phyloP scores from a whole-genome alignment of 768 basidiomycete genomes.

The Macrolepiota dolichaula region DNA sequence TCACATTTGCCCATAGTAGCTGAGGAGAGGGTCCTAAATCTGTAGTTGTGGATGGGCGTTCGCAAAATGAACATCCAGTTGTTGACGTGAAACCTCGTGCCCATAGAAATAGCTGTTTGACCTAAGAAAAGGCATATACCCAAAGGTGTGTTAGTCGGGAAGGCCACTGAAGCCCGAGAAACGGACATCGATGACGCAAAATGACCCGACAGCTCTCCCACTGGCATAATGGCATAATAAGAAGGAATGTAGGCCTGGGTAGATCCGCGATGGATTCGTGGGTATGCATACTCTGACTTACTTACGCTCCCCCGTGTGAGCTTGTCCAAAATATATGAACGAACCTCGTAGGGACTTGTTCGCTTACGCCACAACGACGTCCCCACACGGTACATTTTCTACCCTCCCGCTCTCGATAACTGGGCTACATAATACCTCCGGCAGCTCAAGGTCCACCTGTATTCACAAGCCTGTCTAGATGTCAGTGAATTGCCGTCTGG shows the following conservation, averaged over 20 bases:
- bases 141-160: slow-evolving; percentile 4
- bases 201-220: neutral
- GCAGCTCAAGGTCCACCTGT: neutral
- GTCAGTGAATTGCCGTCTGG: neutral
- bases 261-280: neutral
- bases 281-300: too few relatives aligned
- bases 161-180: neutral
- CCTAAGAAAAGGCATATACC: neutral
- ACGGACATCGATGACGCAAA: neutral
- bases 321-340: neutral
- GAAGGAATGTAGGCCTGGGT: neutral
- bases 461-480: slow-evolving; percentile 2
- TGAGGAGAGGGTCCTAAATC: neutral
- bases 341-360: neutral
- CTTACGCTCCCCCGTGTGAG: neutral
- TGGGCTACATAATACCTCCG: neutral
- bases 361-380: neutral
- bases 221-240: neutral
- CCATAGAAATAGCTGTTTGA: neutral
- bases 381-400: neutral
- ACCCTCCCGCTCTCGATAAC: neutral
- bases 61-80: neutral
- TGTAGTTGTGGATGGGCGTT: neutral
- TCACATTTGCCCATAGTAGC: neutral
- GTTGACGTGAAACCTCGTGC: neutral